phyloP scores from a whole-genome alignment of 108 stramenopile species.

The Pseudonitzschia delicatissima region DNA sequence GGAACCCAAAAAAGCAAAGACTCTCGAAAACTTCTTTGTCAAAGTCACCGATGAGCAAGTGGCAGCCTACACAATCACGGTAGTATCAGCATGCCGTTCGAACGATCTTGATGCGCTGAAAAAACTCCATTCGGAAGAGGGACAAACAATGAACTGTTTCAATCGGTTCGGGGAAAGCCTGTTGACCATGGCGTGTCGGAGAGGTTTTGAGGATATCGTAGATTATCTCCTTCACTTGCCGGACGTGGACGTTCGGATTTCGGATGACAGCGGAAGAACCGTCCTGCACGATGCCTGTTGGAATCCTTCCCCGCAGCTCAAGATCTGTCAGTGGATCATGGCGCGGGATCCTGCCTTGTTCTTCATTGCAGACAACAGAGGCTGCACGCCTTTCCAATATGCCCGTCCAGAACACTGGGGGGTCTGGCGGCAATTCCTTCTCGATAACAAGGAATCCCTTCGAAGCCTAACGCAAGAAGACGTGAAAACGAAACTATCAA shows the following conservation, averaged over 20 bases:
- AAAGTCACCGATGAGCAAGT: constrained; percentile 59
- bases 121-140: constrained; percentile 20
- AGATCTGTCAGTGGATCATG: constrained; percentile 50
- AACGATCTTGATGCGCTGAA: constrained; percentile 49
- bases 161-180: constrained; percentile 86
- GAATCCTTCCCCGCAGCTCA: constrained; percentile 61
- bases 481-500: constrained; percentile 9
- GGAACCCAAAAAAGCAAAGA: constrained; percentile 29
- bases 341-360: constrained; percentile 55
- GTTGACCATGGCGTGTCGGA: constrained; percentile 81
- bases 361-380: constrained; percentile 59
- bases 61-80: constrained; percentile 51
- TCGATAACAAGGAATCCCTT: constrained; percentile 24
- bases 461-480: neutral
- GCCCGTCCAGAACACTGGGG: constrained; percentile 63
- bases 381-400: constrained; percentile 70
- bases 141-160: constrained; percentile 51
- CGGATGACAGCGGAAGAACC: constrained; percentile 86
- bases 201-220: constrained; percentile 56
- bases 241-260: constrained; percentile 44
- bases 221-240: constrained; percentile 58
- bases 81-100: constrained; percentile 51
- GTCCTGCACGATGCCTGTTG: constrained; percentile 90
- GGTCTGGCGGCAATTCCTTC: constrained; percentile 60
- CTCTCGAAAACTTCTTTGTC: constrained; percentile 39